A percentile compares a stretch with the other conserved stretches of the same genome.
These are phyloP conservation scores for Phytophthora megakarya DNA, from an alignment of 352 stramenopile genomes.

Conservation along the genomic window DNA sequence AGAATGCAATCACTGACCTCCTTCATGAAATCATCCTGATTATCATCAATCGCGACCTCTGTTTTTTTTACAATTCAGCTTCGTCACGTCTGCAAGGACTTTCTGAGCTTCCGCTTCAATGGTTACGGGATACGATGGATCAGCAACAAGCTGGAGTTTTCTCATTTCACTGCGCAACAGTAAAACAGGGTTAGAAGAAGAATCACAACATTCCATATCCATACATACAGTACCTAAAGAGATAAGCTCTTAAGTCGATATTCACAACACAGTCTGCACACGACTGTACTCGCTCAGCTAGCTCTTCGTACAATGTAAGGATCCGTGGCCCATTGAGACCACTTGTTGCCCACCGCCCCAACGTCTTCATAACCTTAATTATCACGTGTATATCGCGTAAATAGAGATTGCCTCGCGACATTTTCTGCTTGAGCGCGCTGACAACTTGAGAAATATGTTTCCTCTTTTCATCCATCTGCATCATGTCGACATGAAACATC, in stretches of 20 bases:
- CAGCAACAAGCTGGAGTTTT: background rate
- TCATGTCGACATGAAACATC: conserved; percentile 2
- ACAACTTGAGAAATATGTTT: conserved; percentile 11
- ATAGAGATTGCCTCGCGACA: background rate
- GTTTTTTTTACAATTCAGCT: background rate
- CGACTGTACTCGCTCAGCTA: background rate
- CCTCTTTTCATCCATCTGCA: background rate
- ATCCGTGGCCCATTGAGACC: background rate
- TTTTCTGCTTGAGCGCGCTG: background rate
- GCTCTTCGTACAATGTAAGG: background rate
- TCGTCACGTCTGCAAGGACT: background rate
- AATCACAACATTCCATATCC: background rate
- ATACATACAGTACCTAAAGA: conserved; percentile 1
- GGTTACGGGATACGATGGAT: background rate
- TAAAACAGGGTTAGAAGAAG: background rate
- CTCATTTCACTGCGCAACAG: background rate
- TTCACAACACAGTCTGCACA: background rate
- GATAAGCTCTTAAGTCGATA: background rate
- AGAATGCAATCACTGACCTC: background rate
- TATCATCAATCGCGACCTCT: too few relatives aligned
- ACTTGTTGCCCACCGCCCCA: conserved; percentile 1
- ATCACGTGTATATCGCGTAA: background rate
- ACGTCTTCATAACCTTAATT: conserved; percentile 3
- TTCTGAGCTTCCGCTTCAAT: background rate
- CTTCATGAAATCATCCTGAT: background rate